Evolutionary conservation across 768 basidiomycete species (phyloP), one percentile per base, ranked within the genome.

Genomic region (Dioszegia crocea): DNA sequence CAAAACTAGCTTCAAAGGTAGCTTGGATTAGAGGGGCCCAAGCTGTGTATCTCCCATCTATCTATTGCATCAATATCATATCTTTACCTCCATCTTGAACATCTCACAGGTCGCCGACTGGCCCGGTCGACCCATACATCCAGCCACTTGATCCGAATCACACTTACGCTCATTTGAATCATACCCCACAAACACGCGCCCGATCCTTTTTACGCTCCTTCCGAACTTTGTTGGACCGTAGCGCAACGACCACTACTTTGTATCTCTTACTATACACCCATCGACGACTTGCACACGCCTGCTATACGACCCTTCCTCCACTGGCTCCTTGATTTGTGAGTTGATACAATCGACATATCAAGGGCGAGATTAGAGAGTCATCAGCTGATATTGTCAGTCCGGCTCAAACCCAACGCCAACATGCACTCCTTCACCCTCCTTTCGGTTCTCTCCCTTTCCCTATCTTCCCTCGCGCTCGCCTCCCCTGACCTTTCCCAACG

Each of bases 401-500:
- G n/a, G n/a, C n/a, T n/a, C n/a, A n/a, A n/a, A n/a, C n/a, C n/a
- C n/a, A n/a, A 29, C 17, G 30, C 11, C 43, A 56, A 19, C 12
- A 56, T 56, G 54, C 41, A 27, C 26, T 16, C 44, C 43, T 27
- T 46, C 23, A 56, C 43, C 54, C 54, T 56, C 54, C 43, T 56
- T 46, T 46, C 54, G 12, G 21, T 45, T 43, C 30, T 46, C n/a
- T 33, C 54, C 29, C 54, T 46, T 6, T 24, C 43, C 17, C 43
- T 56, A 27, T 46, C 30, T 27, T 46, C 44, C 1, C 21, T 56
- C 41, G 43, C 19, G 1, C 27, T 46, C 43, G 44, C 54, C 54
- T 36, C 21, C n/a, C 53, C n/a, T 19, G 54, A 44, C 6, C 29
- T 40, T 19, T 24, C 43, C 48, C 29, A 41, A 36, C 41, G 40